Base-by-base conservation (phyloP, 1,284 basidiomycete species). In the Puccinia polysora region DNA sequence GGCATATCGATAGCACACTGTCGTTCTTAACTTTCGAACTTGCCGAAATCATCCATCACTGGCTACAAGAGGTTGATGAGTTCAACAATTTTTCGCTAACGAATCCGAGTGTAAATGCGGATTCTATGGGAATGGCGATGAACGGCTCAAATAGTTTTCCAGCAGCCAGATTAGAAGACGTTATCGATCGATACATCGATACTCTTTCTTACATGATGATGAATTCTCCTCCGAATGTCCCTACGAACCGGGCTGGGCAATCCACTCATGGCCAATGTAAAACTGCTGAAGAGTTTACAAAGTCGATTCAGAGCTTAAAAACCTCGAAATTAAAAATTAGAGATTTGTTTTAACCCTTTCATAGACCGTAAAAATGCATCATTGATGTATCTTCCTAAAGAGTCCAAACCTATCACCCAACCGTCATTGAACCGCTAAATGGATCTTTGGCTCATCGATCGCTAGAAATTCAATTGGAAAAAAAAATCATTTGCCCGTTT, bases 101-200 rank as follows among this genome's bases (percentile, higher is more conserved):
- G 2, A 60, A 7, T 15, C 58, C 65, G 40, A 58, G 23, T 20
- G 14, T 20, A 18, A 60, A 60, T 23, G 14, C 38, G 20, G 45
- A 43, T 38, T 14, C 36, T 25, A 45, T 14, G 25, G 38, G 40
- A 45, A 6, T 25, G 5, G 18, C 58, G 4, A 28, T 12, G 5
- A 60, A 60, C 40, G 50, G 50, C 15, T n/a, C n/a, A n/a, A n/a
- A n/a, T n/a, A n/a, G n/a, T n/a, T 70, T 70, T 34, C 67, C 67
- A n/a, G 67, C 67, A 12, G 67, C 67, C 18, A 59, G 67, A 38
- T 50, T 70, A 34, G 67, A 59, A 23, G 67, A 70, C 30, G 67
- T 60, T 12, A 59, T 70, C 32, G 67, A 70, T 49, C 55, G 67
- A 18, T 70, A 70, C 45, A 47, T 62, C 23, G 67, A 50, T 49